Base-by-base conservation (phyloP, 1,284 basidiomycete species). In the Sanghuangporus sanghuang region DNA sequence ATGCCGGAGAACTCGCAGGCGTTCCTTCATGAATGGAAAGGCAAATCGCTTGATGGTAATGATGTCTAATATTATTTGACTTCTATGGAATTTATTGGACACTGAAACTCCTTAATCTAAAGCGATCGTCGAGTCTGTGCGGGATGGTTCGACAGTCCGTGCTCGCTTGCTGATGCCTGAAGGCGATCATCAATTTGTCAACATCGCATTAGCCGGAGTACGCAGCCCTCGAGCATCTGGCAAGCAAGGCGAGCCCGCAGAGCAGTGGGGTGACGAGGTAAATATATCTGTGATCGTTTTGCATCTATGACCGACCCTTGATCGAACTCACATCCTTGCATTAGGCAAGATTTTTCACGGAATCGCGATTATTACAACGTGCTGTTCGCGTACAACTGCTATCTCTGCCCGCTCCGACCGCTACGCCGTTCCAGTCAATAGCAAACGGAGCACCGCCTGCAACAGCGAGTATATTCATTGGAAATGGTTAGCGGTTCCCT, bases 71-170 rank as follows among this genome's bases (percentile, higher is more conserved):
- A 9, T 40, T 3, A 3, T 32, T 32, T 32, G 27, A 14, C 57
- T 4, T 49, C 49, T 14, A 48, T 35, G 52, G 23, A 40, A 55
- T 53, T 23, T n/a, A 50, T 50, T 3, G 38, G 12, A 39, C 56
- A 59, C 61, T 16, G 59, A 48, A n/a, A 50, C 55, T 56, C 21
- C 67, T 14, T 50, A 50, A 62, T 60, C 40, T 3, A 1, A 65
- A 94, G 94, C 90, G 59, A 85, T 96, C 67, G 93, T 99, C 65
- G 96, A 99, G 76, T 89, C 93, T 75, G 95, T 98, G 62, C 86
- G 92, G 60, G 96, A 99, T 73, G 96, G 96, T 56, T 91, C 91
- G 48, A 96, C 94, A 58, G 79, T 98, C 42, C 91, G 96, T 38
- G 87, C 92, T 58, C 88, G 97, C 59, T 83, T 98, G 50, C 79